Evolutionary conservation across 2,329 filamentous ascomycete species (phyloP).

Genomic region (Fusarium lyarnte): DNA sequence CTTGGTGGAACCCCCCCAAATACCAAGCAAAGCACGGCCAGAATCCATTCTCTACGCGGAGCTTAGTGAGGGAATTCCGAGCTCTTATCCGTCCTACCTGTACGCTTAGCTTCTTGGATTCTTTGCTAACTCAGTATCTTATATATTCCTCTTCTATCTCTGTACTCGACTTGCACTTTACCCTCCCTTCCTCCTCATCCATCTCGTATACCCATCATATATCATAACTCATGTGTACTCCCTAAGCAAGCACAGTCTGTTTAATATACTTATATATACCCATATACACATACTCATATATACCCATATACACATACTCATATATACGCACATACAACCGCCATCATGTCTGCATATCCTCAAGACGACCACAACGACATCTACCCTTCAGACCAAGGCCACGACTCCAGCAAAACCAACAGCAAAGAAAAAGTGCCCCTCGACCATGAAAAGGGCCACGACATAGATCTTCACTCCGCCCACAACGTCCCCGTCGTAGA

Average conservation of each 20-base stretch:
- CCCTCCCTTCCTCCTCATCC: neutral
- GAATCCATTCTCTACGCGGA: conserved; percentile 16
- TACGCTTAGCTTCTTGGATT: conserved; percentile 4
- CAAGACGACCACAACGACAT: conserved; percentile 37
- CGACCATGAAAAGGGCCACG: conserved; percentile 19
- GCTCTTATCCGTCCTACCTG: conserved; percentile 3
- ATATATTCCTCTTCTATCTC: conserved; percentile 33
- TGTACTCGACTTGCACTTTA: neutral
- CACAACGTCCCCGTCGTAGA: conserved; percentile 33
- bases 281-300: neutral
- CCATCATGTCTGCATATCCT: conserved; percentile 33
- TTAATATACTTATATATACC: neutral
- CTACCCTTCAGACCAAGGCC: conserved; percentile 40
- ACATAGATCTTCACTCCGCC: conserved; percentile 31
- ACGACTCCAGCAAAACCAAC: conserved; percentile 40
- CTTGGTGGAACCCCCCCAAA: conserved; percentile 20
- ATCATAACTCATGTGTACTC: neutral
- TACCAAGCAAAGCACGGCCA: conserved; percentile 15
- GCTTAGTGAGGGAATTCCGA: conserved; percentile 39
- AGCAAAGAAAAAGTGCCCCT: conserved; percentile 42
- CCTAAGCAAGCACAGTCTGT: conserved; percentile 4
- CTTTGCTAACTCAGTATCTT: conserved; percentile 26
- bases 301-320: neutral
- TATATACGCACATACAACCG: neutral
- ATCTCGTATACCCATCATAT: neutral